phyloP scores from a whole-genome alignment of 768 basidiomycete species.

The Lactifluus volemus region DNA sequence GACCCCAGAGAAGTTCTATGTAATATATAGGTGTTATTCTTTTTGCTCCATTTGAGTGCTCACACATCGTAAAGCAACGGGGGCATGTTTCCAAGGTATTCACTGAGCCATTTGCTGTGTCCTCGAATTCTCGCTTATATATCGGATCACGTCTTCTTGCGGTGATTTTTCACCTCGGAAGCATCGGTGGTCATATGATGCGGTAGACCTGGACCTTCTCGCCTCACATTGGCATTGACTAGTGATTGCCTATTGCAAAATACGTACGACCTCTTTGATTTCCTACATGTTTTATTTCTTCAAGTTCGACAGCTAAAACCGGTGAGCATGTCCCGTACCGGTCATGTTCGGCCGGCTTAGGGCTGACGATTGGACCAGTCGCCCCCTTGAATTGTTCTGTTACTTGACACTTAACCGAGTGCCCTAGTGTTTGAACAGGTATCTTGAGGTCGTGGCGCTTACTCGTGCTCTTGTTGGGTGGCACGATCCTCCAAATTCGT shows the following conservation, averaged over 20 bases:
- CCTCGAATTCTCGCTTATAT: neutral
- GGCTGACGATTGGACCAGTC: neutral
- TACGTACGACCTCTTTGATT: neutral
- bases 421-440: neutral
- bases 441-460: neutral
- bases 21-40: no score
- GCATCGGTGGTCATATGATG: neutral
- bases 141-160: neutral
- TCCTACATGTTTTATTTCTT: neutral
- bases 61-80: neutral
- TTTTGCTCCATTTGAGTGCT: no score
- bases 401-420: neutral
- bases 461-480: neutral
- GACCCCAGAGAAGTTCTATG: no score
- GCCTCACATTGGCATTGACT: neutral
- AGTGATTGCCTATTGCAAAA: no score
- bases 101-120: neutral
- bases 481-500: neutral
- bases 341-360: neutral
- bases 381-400: neutral
- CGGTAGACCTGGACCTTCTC: no score
- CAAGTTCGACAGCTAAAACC: neutral
- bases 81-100: no score
- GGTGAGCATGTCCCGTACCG: neutral
- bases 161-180: neutral